Evolutionary conservation across 2,329 filamentous ascomycete species (phyloP), one percentile per base, ranked within the genome.

Genomic region (Atkinsonella hypoxylon): DNA sequence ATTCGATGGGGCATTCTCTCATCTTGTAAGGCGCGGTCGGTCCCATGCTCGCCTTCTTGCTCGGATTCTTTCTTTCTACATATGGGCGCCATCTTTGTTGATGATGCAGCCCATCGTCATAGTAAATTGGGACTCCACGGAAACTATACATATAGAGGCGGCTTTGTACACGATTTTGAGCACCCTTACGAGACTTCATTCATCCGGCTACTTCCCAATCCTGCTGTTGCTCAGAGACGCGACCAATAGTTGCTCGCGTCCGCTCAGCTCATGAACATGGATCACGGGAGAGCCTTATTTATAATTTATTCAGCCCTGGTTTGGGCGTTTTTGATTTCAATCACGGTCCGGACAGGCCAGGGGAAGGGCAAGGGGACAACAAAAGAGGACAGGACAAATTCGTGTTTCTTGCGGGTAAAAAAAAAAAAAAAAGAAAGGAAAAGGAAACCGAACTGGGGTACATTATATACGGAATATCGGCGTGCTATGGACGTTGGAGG

Each of bases 131-230:
- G 26, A 40, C 9, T 12, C n/a, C 26, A 18, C 5, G 47, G 40
- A 31, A 30, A 12, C 12, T 22, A 44, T 22, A 47, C 44, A 31
- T 31, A 26, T 34, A 47, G 31, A 50, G 39, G 44, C 40, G 38
- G 47, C 39, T 31, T 26, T 40, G 20, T 49, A 53, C 47, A 47
- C 39, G 51, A 36, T 50, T 45, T 20, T 36, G 26, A 20, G 51
- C 51, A 39, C 47, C 40, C 47, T 50, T 38, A 57, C 26, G 30
- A 47, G 11, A 20, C 26, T 20, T 26, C 38, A 12, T 31, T 44
- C 12, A 42, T 22, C 11, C n/a, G 40, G 17, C 7, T 3, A 22
- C 18, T 20, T 13, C 11, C 40, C 42, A 41, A 41, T 41, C 15
- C 36, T 41, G 38, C 34, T 36, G 34, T 36, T 36, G 34, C 34